phyloP scores from a whole-genome alignment of 441 rosid genomes.

The Viola pubescens region DNA sequence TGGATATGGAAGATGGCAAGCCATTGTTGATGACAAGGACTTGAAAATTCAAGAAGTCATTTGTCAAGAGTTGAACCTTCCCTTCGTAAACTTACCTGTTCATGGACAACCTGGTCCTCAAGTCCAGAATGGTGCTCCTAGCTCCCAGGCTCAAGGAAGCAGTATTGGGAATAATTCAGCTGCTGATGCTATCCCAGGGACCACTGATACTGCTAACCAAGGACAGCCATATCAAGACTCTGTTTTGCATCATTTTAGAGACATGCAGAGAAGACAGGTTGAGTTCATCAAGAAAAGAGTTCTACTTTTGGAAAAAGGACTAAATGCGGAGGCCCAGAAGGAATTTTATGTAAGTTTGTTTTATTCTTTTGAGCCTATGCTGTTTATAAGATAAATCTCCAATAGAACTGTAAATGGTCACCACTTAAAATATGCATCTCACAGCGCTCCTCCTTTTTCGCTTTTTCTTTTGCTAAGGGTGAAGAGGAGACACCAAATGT shows the following conservation, averaged over 20 bases:
- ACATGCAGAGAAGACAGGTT: slow-evolving; percentile 88
- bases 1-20: slow-evolving; percentile 99
- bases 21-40: slow-evolving; percentile 91
- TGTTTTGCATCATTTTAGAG: slow-evolving; percentile 61
- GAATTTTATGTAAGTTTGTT: slow-evolving; percentile 51
- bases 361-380: not conserved
- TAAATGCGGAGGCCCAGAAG: slow-evolving; percentile 66
- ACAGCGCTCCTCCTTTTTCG: not conserved
- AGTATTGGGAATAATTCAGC: slow-evolving; percentile 38
- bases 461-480: slow-evolving; percentile 29
- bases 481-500: slow-evolving; percentile 23
- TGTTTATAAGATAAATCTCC: not conserved
- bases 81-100: slow-evolving; percentile 54
- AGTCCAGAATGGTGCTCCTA: slow-evolving; percentile 56
- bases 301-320: slow-evolving; percentile 83
- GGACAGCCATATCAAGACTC: slow-evolving; percentile 44
- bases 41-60: slow-evolving; percentile 77
- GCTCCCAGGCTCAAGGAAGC: slow-evolving; percentile 43
- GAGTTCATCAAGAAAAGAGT: slow-evolving; percentile 95
- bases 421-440: not conserved
- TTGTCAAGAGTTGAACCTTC: slow-evolving; percentile 83
- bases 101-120: slow-evolving; percentile 59
- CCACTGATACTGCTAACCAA: slow-evolving; percentile 36
- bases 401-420: too few species aligned
- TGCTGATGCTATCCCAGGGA: slow-evolving; percentile 42